Conservation (phyloP, 202 grass and related monocot species). For the Elaeis oleifera region DNA sequence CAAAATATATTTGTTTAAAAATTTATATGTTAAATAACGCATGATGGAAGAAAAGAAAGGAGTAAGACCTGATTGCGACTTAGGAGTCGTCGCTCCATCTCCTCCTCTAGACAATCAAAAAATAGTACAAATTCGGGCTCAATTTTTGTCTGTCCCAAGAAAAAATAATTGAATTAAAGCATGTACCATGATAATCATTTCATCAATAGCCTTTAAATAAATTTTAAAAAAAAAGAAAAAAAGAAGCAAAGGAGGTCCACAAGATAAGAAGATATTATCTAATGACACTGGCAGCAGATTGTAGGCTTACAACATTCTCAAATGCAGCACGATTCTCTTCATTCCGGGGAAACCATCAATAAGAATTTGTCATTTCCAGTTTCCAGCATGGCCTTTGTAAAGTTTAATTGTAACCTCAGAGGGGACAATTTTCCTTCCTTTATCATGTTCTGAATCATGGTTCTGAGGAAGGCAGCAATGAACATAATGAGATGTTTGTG, state of each 20-base stretch:
- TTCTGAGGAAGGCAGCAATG: constrained; percentile 28
- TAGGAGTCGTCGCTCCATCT: constrained; percentile 65
- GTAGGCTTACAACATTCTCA: constrained; percentile 45
- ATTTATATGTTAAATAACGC: neutral
- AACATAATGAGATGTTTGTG: neutral
- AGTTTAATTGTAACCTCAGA: constrained; percentile 49
- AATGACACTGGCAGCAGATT: neutral
- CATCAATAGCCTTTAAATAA: too few relatives aligned
- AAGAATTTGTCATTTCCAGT: constrained; percentile 68
- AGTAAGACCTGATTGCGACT: constrained; percentile 58
- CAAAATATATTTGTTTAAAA: constrained; percentile 9
- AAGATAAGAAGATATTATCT: too few relatives aligned
- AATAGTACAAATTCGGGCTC: constrained; percentile 66
- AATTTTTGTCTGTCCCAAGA: constrained; percentile 40
- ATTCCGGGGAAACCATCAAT: constrained; percentile 74
- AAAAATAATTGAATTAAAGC: neutral
- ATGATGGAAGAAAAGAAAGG: neutral
- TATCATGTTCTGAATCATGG: constrained; percentile 76
- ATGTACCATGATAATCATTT: too few relatives aligned
- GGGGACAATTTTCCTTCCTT: constrained; percentile 75
- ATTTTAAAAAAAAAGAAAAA: too few relatives aligned
- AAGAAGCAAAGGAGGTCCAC: too few relatives aligned
- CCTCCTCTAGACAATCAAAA: constrained; percentile 66
- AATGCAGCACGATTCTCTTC: constrained; percentile 53
- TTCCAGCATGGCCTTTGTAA: constrained; percentile 65